Evolutionary conservation across 371 early-diverging fungal genomes (phyloP), one percentile per base, ranked within the genome.

Genomic region (Mortierella sp.): DNA sequence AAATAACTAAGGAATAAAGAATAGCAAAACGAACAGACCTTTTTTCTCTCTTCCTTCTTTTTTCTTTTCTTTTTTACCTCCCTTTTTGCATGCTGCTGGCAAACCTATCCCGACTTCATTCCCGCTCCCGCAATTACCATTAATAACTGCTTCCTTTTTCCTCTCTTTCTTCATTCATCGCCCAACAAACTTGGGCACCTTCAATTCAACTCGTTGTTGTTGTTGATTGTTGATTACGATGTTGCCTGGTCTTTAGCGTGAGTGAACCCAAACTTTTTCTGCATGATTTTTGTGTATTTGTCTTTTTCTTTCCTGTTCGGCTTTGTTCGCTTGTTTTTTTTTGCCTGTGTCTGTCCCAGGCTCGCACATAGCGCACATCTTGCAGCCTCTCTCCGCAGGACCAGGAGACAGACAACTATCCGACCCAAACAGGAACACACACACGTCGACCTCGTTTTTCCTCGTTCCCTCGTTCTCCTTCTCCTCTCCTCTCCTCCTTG

Each of bases 281-380:
- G 61, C 61, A 61, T 61, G 16, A 61, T 61, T 61, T 50, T 31
- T 55, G n/a, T n/a, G n/a, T n/a, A n/a, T n/a, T n/a, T n/a, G n/a
- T n/a, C 55, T 55, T 53, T 53, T 53, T 13, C 26, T 11, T 52
- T 29, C 14, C 13, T 26, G 53, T 53, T 13, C 26, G 53, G n/a
- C n/a, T n/a, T 53, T 29, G 26, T 50, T n/a, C 1, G 13, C 4
- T 3, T 48, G 48, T 48, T 50, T 50, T 24, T 34, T 34, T 14
- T 34, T 19, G 61, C 10, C n/a, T n/a, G n/a, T 61, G 19, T 34
- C 37, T 26, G 31, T 61, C 39, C 61, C 61, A 61, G 61, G 61
- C 61, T 22, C 61, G 22, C 22, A 61, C 58, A 55, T 31, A 34
- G 31, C 31, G 19, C 34, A 22, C 22, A 61, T 61, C 61, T 61